These are phyloP conservation scores for Russula griseocarnosa DNA, from an alignment of 768 basidiomycete species.

Conservation along the genomic window DNA sequence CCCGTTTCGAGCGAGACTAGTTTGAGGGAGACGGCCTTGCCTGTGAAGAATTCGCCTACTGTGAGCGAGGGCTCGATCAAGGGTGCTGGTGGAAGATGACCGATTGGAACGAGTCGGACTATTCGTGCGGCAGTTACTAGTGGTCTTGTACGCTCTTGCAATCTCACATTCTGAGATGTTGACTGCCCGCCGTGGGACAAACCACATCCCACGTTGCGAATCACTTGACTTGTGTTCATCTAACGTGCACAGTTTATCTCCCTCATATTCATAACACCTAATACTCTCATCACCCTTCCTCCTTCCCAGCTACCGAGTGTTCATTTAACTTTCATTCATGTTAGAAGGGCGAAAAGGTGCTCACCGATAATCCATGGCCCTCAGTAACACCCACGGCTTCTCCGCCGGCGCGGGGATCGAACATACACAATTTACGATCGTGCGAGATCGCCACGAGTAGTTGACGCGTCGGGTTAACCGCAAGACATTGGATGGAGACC, in stretches of 20 bases:
- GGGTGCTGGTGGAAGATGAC: slow-evolving; percentile 91
- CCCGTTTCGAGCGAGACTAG: slow-evolving; percentile 78
- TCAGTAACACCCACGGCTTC: slow-evolving; percentile 82
- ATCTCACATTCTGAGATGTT: slow-evolving; percentile 92
- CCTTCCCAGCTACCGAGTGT: no score
- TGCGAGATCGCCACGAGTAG: slow-evolving; percentile 54
- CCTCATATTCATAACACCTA: slow-evolving; percentile 95
- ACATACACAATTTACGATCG: slow-evolving; percentile 88
- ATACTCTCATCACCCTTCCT: slow-evolving; percentile 86
- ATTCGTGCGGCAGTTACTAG: slow-evolving; percentile 58
- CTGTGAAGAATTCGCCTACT: slow-evolving; percentile 83
- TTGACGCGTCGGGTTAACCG: slow-evolving; percentile 78
- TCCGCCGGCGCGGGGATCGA: slow-evolving; percentile 79
- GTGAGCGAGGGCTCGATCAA: slow-evolving; percentile 75
- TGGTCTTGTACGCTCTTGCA: slow-evolving; percentile 91
- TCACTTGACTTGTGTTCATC: slow-evolving; percentile 91
- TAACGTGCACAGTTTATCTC: slow-evolving; percentile 69
- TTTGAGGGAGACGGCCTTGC: slow-evolving; percentile 72
- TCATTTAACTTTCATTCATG: no score
- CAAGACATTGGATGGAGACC: slow-evolving; percentile 82
- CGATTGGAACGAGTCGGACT: slow-evolving; percentile 95
- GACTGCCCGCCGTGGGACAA: slow-evolving; percentile 89
- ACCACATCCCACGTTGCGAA: slow-evolving; percentile 95
- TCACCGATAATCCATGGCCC: no score
- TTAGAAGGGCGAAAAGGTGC: no score